These are phyloP conservation scores for Borealophlyctis nickersoniae DNA, from an alignment of 192 early-diverging fungal genomes.

Conservation along the genomic window DNA sequence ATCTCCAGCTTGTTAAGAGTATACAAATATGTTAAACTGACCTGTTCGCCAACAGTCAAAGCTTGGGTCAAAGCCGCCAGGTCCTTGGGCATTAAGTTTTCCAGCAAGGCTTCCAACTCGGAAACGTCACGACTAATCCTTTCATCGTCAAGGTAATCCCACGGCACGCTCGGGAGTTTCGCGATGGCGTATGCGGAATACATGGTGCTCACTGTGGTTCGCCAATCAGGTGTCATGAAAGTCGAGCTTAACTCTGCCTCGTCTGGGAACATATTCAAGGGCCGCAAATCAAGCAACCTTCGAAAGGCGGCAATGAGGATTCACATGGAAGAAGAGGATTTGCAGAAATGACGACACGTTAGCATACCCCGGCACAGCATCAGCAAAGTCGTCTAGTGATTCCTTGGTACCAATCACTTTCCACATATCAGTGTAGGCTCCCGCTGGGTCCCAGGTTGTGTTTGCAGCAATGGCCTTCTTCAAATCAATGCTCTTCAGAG, in stretches of 20 bases:
- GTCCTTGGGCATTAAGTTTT: neutral
- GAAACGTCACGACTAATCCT: conserved; percentile 5
- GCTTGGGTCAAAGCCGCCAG: conserved; percentile 4
- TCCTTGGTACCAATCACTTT: neutral
- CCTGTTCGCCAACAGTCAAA: conserved; percentile 26
- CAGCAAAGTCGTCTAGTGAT: neutral
- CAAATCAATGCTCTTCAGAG: neutral
- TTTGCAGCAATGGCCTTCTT: neutral
- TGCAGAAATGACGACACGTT: too few relatives aligned
- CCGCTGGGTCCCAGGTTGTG: neutral
- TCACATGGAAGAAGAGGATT: too few relatives aligned
- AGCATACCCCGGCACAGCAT: neutral
- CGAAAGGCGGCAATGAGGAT: neutral
- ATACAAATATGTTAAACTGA: too few relatives aligned
- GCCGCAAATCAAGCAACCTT: neutral
- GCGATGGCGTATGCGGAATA: neutral
- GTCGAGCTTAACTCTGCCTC: neutral
- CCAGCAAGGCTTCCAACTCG: neutral
- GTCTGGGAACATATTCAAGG: conserved; percentile 19
- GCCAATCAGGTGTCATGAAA: neutral
- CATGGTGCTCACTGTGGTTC: conserved; percentile 1
- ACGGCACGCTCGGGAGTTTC: conserved; percentile 24
- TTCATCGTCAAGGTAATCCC: conserved; percentile 38
- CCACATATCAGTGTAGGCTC: neutral
- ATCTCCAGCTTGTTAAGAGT: too few relatives aligned